phyloP scores from a whole-genome alignment of 257 asterid genomes.

The Osmanthus fragrans region DNA sequence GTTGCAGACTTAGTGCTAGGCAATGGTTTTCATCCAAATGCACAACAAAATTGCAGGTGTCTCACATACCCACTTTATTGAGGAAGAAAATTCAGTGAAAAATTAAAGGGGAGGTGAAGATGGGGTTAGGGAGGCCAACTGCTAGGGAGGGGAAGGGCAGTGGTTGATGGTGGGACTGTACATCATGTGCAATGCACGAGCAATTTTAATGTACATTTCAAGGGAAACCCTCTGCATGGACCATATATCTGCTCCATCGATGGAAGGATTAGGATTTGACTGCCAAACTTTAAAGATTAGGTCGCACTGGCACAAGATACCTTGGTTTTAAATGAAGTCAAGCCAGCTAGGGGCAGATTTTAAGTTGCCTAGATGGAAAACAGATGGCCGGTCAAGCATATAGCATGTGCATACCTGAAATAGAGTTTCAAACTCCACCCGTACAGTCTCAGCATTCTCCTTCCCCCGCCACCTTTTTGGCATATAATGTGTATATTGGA shows the following conservation, averaged over 20 bases:
- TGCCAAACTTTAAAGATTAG: not conserved
- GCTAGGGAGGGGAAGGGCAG: no score
- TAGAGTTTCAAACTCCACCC: conserved; percentile 80
- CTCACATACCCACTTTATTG: no score
- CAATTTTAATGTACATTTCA: no score
- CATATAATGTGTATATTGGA: conserved; percentile 88
- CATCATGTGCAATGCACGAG: no score
- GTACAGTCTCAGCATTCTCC: conserved; percentile 73
- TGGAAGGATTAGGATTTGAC: not conserved
- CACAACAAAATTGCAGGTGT: not conserved
- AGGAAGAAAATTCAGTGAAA: no score
- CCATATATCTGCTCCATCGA: not conserved
- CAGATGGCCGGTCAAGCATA: not conserved
- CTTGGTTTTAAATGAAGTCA: not conserved
- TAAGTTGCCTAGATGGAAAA: not conserved
- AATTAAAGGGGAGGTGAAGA: no score
- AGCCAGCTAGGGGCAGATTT: not conserved
- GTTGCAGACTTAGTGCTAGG: not conserved
- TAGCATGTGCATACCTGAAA: conserved; percentile 65
- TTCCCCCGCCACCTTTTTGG: conserved; percentile 98
- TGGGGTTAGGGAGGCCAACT: no score
- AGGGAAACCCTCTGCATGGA: not conserved
- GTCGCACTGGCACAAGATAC: not conserved
- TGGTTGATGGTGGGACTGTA: no score
- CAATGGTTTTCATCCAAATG: not conserved